These are phyloP conservation scores for Phaseolus coccineus DNA, from an alignment of 331 rosid species.

Conservation along the genomic window DNA sequence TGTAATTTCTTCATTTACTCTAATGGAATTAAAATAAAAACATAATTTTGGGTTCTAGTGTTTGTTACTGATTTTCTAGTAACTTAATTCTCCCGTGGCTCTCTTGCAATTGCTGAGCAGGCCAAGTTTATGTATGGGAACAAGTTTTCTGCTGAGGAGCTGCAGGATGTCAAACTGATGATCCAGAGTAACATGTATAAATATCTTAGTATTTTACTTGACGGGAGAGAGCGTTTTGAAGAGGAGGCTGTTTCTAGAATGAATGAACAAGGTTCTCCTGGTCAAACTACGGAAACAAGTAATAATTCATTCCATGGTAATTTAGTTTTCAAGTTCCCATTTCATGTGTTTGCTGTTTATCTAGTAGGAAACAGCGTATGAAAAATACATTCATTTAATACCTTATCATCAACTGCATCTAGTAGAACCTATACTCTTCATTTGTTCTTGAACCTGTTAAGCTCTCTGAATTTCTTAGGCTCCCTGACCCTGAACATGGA, in stretches of 20 bases:
- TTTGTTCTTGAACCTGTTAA: slow-evolving; percentile 18
- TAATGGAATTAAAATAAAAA: slow-evolving; percentile 5
- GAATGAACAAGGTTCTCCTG: slow-evolving; percentile 54
- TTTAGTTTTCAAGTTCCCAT: not conserved
- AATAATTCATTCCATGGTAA: slow-evolving; percentile 37
- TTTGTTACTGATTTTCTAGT: slow-evolving; percentile 31
- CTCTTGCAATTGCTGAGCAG: slow-evolving; percentile 57
- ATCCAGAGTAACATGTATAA: slow-evolving; percentile 96
- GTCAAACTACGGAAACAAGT: slow-evolving; percentile 62
- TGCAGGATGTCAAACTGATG: slow-evolving; percentile 87
- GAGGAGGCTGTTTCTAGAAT: slow-evolving; percentile 76
- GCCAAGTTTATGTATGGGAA: slow-evolving; percentile 93
- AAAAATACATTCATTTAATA: slow-evolving; percentile 7
- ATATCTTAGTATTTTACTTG: slow-evolving; percentile 94
- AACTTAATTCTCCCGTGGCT: slow-evolving; percentile 14
- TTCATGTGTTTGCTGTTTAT: slow-evolving; percentile 5
- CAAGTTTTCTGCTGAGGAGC: slow-evolving; percentile 76
- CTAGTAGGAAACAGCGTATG: not conserved
- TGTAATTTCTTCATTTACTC: slow-evolving; percentile 8
- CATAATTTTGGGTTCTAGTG: not conserved
- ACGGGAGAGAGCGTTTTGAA: slow-evolving; percentile 98
- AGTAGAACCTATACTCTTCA: slow-evolving; percentile 3
- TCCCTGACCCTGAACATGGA: slow-evolving; percentile 11
- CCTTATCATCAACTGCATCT: slow-evolving; percentile 20
- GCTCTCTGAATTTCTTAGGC: slow-evolving; percentile 21